phyloP scores from a whole-genome alignment of 345 rosid genomes.

The Zanthoxylum bungeanum region DNA sequence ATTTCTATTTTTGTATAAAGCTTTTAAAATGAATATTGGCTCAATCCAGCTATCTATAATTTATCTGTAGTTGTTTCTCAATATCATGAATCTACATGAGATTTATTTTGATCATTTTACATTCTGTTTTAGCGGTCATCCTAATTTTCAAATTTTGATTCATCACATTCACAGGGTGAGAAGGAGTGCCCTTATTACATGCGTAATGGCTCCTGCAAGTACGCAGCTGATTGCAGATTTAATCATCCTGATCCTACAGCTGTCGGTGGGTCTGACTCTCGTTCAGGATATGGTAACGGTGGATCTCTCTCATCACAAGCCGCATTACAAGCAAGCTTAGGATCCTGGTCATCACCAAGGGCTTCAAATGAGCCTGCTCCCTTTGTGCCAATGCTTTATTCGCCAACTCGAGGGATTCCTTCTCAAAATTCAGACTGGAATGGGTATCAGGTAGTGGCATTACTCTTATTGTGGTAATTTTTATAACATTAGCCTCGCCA shows the following conservation, averaged over 20 bases:
- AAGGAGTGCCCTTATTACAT: conserved; percentile 85
- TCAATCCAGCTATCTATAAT: background rate
- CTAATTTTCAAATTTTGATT: conserved; percentile 11
- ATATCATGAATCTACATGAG: background rate
- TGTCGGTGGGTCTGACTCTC: conserved; percentile 45
- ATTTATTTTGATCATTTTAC: background rate
- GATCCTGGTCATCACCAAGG: conserved; percentile 75
- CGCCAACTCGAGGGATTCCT: conserved; percentile 58
- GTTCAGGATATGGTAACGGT: conserved; percentile 50
- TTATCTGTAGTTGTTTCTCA: background rate
- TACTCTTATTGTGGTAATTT: background rate
- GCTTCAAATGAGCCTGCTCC: conserved; percentile 47
- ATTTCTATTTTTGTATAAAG: background rate
- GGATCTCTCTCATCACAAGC: conserved; percentile 46
- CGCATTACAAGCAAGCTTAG: conserved; percentile 46
- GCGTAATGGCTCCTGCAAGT: conserved; percentile 96
- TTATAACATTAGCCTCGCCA: background rate
- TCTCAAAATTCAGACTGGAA: conserved; percentile 72
- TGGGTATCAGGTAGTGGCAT: conserved; percentile 67
- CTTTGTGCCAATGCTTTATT: conserved; percentile 53
- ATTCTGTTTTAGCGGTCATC: background rate
- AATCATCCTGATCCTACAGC: conserved; percentile 91
- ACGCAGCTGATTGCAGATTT: conserved; percentile 73
- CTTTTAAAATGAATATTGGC: background rate
- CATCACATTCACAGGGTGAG: conserved; percentile 56